Evolutionary conservation across 768 basidiomycete species (phyloP), one percentile per base, ranked within the genome.

Genomic region (Pholiota microspora): DNA sequence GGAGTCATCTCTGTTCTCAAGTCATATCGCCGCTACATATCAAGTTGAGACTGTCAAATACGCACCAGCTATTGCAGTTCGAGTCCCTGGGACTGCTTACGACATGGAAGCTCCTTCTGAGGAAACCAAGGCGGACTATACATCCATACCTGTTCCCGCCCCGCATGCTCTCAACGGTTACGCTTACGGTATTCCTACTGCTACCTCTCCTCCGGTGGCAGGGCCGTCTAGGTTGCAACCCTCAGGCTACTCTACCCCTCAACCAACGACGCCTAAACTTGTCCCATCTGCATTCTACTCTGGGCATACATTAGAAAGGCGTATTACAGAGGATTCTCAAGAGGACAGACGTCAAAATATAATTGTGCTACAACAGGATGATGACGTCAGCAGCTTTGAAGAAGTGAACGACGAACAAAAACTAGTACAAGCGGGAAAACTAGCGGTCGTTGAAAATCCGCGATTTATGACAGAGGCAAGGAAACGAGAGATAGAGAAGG

Each of bases 401-500:
- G 70, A 69, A 4, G 69, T 73, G 51, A 73, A 72, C 35, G 71
- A 60, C 0, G 74, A 72, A 5, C 73, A 73, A 12, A 66, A 62
- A 15, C 59, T 68, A 12, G 61, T 64, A 7, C 59, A 63, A 7
- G 64, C 64, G 29, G 65, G 63, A 1, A 67, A 71, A n/a, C 57
- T 79, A 9, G 66, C 69, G 36, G 71, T 84, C 4, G 75, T 80
- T n/a, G 84, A 85, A 60, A 86, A 86, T 58, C 77, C 80, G 12
- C 73, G 78, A 23, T 84, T 81, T 54, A 64, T 71, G 24, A 49
- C 50, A 23, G 64, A 64, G 54, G 58, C 62, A 38, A 59, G 59
- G 49, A 61, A 40, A 45, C 46, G 45, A 31, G 62, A 61, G 38
- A 44, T 64, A 24, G 53, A 57, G 49, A 55, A 50, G 25, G 31